Base-by-base conservation (phyloP, 228 moss, liverwort and hornwort genomes). In the Sphagnum fallax region DNA sequence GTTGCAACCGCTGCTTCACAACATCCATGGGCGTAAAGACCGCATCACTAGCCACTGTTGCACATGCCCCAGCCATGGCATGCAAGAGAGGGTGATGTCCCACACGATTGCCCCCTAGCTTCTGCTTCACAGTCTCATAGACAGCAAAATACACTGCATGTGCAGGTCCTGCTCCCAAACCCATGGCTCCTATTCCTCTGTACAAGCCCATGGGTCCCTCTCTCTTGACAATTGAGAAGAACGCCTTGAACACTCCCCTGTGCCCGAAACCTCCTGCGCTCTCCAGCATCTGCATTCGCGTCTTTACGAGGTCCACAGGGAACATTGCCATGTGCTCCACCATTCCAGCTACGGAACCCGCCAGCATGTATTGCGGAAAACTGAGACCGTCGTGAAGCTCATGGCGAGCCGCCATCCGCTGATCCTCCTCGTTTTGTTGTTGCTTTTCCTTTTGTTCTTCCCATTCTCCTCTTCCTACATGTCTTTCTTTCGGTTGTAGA, bases 271-370 rank as follows among this genome's bases (percentile, higher is more conserved):
- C 92, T 13, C 91, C 91, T 0, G 93, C 85, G 66, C 89, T 82
- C 4, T 91, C 84, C 79, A 97, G 64, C 88, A 97, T 93, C 73
- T 97, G 97, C 97, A 97, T 97, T 47, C 97, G 91, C 67, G 97
- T 97, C 78, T 97, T 97, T 69, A 97, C 82, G 47, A 93, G 82
- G 52, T 97, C 97, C 47, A 97, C 91, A 0, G 97, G 97, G 64
- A 93, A 96, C 96, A 96, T 96, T 14, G 96, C 96, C 89, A 93
- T 96, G 77, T 96, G 96, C 84, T 96, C 96, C 75, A 93, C 93
- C 96, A 93, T 96, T 51, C 96, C 96, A 5, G 96, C 96, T 60
- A 96, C 75, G 47, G 96, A 96, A 55, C 96, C 96, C 59, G 96
- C 96, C 69, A 96, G 67, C 96, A 96, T 96, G 68, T 77, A 93